Conservation (phyloP, 2,329 filamentous ascomycete genomes). For the Pyricularia grisea region DNA sequence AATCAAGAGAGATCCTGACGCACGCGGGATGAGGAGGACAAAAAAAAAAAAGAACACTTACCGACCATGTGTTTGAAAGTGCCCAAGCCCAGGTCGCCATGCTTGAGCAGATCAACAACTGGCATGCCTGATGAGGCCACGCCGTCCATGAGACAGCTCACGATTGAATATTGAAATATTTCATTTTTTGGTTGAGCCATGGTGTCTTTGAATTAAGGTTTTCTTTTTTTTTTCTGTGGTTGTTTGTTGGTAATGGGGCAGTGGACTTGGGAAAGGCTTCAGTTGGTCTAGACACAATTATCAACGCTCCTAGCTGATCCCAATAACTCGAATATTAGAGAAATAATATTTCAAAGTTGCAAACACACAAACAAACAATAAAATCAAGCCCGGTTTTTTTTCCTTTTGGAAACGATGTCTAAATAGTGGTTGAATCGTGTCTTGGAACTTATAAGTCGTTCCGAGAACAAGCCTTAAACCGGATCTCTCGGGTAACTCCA, state of each 20-base stretch:
- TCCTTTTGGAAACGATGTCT: neutral
- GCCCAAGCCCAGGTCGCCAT: slow-evolving; percentile 24
- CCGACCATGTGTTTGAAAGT: slow-evolving; percentile 21
- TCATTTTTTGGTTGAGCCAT: slow-evolving; percentile 20
- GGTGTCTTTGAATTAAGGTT: neutral
- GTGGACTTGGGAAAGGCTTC: neutral
- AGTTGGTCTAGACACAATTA: neutral
- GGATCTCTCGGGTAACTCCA: neutral
- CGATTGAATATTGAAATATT: slow-evolving; percentile 23
- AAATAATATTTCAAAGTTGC: too few relatives aligned
- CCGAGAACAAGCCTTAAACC: neutral
- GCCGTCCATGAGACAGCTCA: slow-evolving; percentile 25
- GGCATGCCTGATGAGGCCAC: slow-evolving; percentile 21
- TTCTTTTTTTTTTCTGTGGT: too few relatives aligned
- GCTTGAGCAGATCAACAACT: slow-evolving; percentile 16
- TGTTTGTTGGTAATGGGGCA: neutral
- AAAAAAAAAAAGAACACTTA: neutral
- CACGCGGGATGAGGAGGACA: neutral
- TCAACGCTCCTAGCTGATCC: neutral
- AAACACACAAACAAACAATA: neutral
- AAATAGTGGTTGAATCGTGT: neutral
- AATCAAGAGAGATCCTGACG: too few relatives aligned
- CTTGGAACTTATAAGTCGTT: neutral
- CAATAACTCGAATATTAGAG: too few relatives aligned
- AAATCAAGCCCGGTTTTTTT: neutral